Evolutionary conservation across 2,329 filamentous ascomycete species (phyloP).

Genomic region (Ophiocordyceps camponoti-rufipedis): DNA sequence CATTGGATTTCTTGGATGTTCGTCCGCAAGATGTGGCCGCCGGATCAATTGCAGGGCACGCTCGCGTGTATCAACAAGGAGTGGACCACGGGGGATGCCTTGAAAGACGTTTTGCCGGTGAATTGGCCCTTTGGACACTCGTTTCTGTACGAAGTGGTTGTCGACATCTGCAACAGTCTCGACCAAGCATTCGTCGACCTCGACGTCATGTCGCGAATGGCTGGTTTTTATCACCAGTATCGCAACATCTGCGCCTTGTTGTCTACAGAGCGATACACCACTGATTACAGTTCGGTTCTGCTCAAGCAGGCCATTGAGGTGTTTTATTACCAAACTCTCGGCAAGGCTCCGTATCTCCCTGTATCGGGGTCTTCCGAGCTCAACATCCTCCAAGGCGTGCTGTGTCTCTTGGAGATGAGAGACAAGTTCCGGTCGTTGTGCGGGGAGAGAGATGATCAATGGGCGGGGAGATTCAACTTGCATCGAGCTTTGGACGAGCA

Average conservation of each 20-base stretch:
- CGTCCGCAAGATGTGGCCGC: neutral
- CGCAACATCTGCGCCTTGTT: neutral
- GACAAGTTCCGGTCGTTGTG: neutral
- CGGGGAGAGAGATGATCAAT: no score
- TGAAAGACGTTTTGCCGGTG: neutral
- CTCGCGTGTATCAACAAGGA: neutral
- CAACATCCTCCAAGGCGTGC: neutral
- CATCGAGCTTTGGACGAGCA: neutral
- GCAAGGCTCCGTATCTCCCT: neutral
- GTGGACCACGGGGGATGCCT: neutral
- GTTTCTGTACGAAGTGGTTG: neutral
- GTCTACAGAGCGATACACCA: neutral
- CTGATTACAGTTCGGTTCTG: neutral
- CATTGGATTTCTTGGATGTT: neutral
- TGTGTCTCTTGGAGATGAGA: neutral
- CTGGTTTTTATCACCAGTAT: neutral
- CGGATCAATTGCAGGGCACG: neutral
- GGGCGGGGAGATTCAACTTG: no score
- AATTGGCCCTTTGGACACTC: neutral
- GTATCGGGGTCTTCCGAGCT: neutral
- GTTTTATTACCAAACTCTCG: neutral
- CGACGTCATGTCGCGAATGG: neutral
- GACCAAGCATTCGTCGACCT: neutral
- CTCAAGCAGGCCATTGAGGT: neutral
- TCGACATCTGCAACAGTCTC: neutral